Percentiles rank a stretch among this genome's conserved stretches.
Evolutionary conservation across 164 flowering plant species (phyloP).

Genomic region (Hamamelis virginiana): DNA sequence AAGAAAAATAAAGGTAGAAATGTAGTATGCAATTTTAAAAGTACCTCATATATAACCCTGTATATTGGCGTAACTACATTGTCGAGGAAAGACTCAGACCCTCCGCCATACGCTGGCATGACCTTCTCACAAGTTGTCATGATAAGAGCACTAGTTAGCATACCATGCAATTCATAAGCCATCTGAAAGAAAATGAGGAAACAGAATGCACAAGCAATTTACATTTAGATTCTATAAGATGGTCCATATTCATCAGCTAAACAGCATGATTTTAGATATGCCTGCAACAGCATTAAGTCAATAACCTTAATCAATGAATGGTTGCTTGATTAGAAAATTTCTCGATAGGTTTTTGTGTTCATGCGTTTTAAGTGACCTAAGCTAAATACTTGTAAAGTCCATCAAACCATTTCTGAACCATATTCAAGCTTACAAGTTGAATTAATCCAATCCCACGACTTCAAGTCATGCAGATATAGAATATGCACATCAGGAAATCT

Average conservation of each 20-base stretch:
- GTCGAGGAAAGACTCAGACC: conserved; percentile 65
- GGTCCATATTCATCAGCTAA: background rate
- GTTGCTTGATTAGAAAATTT: background rate
- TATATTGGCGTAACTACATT: conserved; percentile 82
- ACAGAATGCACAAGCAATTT: background rate
- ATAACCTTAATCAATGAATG: background rate
- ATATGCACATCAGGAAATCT: too few relatives aligned
- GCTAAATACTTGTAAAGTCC: background rate
- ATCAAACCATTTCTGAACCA: too few relatives aligned
- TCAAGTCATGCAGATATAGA: too few relatives aligned
- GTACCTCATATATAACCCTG: conserved; percentile 72
- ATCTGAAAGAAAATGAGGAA: conserved; percentile 47
- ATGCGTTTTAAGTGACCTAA: background rate
- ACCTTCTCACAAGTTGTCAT: conserved; percentile 53
- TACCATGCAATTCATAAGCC: conserved; percentile 82
- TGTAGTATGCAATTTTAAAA: too few relatives aligned
- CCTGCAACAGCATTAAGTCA: too few relatives aligned
- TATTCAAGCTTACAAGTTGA: too few relatives aligned
- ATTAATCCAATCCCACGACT: too few relatives aligned
- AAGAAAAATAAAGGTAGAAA: background rate
- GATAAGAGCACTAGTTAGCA: conserved; percentile 62
- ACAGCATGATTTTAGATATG: too few relatives aligned
- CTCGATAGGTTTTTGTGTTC: background rate
- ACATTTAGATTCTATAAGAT: background rate
- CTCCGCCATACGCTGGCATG: conserved; percentile 74